Base-by-base conservation (phyloP, 768 basidiomycete species). In the Lentinula detonsa region DNA sequence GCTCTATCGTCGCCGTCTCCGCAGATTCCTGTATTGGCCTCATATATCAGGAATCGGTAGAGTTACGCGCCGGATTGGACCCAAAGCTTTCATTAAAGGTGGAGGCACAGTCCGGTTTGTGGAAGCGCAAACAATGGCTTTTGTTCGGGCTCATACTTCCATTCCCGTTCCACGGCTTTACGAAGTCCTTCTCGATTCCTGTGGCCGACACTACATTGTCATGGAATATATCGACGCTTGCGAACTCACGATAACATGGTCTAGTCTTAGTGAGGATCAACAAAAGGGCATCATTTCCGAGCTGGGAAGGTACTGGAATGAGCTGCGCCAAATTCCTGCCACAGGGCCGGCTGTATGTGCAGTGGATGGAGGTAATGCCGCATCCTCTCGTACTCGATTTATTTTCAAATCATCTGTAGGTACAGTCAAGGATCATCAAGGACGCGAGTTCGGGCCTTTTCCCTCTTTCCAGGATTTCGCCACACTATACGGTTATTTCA, bases 131-230 rank as follows among this genome's bases (percentile, higher is more conserved):
- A 59, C 21, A 7, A 46, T 59, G 33, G 33, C n/a, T 7, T 59
- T 59, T 35, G 37, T 59, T 31, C 28, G 18, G 13, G 46, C 21
- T 13, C 42, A 59, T 39, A 59, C 58, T n/a, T 34, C 21, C 42
- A 59, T 59, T 35, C 58, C 58, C 31, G 58, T 59, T 39, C 58
- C 58, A n/a, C 43, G 33, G 16, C 13, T 31, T 35, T 23, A 13
- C 31, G 35, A 34, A 46, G 21, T 23, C 37, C 48, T 46, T 13
- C 33, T 34, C n/a, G 21, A 46, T 35, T 13, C 33, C 31, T 6
- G 33, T 21, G 48, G 45, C 9, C 15, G 33, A 16, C 15, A 7
- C 9, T 59, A 34, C 48, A 59, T 49, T 34, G 21, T 59, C 58
- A 59, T 59, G 58, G 45, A 42, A 16, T 49, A 31, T 50, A 39